Base-by-base conservation (phyloP, 177 flowering plant species). In the Vitis hybrid region DNA sequence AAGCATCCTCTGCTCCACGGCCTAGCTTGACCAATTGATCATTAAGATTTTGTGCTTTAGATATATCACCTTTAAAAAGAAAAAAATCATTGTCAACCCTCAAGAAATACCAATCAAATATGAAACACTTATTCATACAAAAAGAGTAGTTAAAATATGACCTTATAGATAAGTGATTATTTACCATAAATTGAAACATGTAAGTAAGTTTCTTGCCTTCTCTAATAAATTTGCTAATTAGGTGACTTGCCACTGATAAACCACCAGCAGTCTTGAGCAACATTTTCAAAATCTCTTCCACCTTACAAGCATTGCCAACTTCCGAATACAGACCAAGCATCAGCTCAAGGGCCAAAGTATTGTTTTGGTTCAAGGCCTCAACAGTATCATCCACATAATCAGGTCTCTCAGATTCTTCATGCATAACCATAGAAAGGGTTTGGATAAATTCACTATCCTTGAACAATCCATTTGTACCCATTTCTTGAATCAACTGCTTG, bases 191-290 rank as follows among this genome's bases (percentile, higher is more conserved):
- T 4, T 12, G 57, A 35, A 58, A 24, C 14, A 52, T 27, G 30
- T 46, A 10, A 13, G 51, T 35, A 57, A 20, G 48, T 14, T 63
- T 58, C 83, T 76, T 84, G 78, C 97, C 96, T 83, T 86, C 86
- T 76, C 81, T 84, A 27, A 70, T 60, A 35, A 85, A 88, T 61
- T 79, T 85, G 72, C 73, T 62, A 66, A 91, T 79, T 21, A 87
- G 81, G 72, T 84, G 90, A 78, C 73, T 82, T 53, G 80, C 88
- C 54, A 80, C 68, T 57, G 87, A 71, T 71, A 78, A 70, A 66
- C 97, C 92, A 74, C 80, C 77, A 58, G 82, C 70, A 59, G 78
- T 78, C 69, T 74, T 74, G 41, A 91, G 78, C 79, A 92, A 73
- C 61, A 69, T 13, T 21, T 78, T 77, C 58, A 92, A 75, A 55